A percentile compares a stretch with the other conserved stretches of the same genome.
These are phyloP conservation scores for Lipomyces chichibuensis DNA, from an alignment of 805 yeast genomes.

Conservation along the genomic window DNA sequence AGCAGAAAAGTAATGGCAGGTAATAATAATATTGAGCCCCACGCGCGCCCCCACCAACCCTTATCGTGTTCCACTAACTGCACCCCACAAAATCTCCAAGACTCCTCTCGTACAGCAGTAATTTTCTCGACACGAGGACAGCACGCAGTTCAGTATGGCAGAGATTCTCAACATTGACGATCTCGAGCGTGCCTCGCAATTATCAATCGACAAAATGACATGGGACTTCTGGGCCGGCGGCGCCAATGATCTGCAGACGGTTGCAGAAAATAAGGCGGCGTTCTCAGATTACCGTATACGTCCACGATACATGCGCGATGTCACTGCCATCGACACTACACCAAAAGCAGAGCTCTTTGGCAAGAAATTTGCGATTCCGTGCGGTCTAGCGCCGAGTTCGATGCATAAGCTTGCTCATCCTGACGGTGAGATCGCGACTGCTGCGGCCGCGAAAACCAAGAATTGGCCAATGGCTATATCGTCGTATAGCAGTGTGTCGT, in stretches of 20 bases:
- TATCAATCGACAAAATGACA: slow-evolving; percentile 24
- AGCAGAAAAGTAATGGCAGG: no score
- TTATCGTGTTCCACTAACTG: no score
- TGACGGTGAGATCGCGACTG: slow-evolving; percentile 41
- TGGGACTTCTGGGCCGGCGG: slow-evolving; percentile 38
- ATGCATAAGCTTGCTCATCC: slow-evolving; percentile 40
- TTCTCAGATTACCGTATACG: slow-evolving; percentile 73
- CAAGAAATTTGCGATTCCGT: slow-evolving; percentile 36
- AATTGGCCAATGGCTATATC: slow-evolving; percentile 38
- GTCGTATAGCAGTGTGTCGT: slow-evolving; percentile 33
- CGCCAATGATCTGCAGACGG: slow-evolving; percentile 45
- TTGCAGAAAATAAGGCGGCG: slow-evolving; percentile 76
- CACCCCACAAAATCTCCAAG: not conserved
- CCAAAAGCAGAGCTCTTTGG: slow-evolving; percentile 46
- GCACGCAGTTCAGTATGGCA: not conserved
- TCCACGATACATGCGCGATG: slow-evolving; percentile 75
- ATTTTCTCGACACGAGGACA: not conserved
- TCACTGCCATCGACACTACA: slow-evolving; percentile 57
- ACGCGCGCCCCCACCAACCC: not conserved
- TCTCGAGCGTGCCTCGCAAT: slow-evolving; percentile 30
- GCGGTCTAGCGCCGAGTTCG: slow-evolving; percentile 44
- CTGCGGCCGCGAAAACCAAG: slow-evolving; percentile 38
- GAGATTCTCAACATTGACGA: slow-evolving; percentile 26
- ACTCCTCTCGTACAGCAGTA: not conserved
- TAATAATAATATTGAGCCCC: no score